Evolutionary conservation across 2,329 filamentous ascomycete genomes (phyloP), one percentile per base, ranked within the genome.

Genomic region (Akanthomyces uredinophilus): DNA sequence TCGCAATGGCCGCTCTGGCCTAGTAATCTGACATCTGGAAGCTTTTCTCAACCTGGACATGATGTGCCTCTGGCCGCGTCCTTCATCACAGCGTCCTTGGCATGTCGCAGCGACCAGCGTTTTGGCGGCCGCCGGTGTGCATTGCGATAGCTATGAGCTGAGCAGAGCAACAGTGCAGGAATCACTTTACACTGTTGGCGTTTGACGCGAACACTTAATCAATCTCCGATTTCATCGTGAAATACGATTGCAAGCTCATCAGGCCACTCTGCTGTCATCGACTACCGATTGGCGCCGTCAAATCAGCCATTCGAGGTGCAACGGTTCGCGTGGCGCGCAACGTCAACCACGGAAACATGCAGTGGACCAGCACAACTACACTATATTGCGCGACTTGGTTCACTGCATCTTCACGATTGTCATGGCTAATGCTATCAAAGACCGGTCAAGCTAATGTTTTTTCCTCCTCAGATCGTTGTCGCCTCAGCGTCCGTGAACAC

Each of bases 371-470:
- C 35, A 49, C 29, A 27, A 11, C 43, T 41, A 24, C 39, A 32
- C 3, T 47, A 3, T 41, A 18, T n/a, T 32, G 22, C 5, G n/a
- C 16, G 18, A n/a, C 49, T 37, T 47, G 35, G 24, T 8, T n/a
- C 18, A n/a, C n/a, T 46, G 35, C n/a, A 44, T 57, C 20, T 49
- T 58, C 47, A 24, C 47, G 7, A 44, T 27, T 24, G 14, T 18
- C 29, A 47, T 4, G 3, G 29, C n/a, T 27, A 46, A 44, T 32
- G 11, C 2, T 14, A 16, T 5, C n/a, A n/a, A 46, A 29, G 27
- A 52, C 37, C 14, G 22, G 4, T 41, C 35, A 37, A n/a, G 60
- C 60, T 62, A 62, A 62, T 62, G 7, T n/a, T 50, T 20, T 29
- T 35, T 20, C 3, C 3, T 57, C 56, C 16, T 27, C 60, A 62